Conservation (phyloP, 306 rosid species). For the Lablab purpureus region DNA sequence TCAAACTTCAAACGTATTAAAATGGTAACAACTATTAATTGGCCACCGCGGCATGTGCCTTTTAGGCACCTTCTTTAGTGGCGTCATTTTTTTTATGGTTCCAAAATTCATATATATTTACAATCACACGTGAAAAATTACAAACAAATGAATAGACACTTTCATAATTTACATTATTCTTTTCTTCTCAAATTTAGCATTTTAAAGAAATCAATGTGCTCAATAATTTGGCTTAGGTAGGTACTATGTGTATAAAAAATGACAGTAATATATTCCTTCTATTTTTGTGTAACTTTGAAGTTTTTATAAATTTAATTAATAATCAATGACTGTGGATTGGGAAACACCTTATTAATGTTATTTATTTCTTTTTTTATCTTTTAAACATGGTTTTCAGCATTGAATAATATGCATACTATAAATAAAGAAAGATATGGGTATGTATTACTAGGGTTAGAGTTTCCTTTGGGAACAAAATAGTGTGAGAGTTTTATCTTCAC, state of each 20-base stretch:
- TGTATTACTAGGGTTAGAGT: too few species aligned
- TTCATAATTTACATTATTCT: neutral
- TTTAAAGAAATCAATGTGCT: neutral
- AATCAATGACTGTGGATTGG: too few species aligned
- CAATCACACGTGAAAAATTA: neutral
- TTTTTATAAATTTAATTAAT: too few species aligned
- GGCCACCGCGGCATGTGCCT: neutral
- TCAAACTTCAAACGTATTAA: conserved; percentile 47
- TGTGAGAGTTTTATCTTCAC: too few species aligned
- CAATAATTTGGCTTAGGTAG: neutral
- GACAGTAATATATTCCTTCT: neutral
- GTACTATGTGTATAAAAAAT: neutral
- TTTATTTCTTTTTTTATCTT: too few species aligned
- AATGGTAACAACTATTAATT: conserved; percentile 36
- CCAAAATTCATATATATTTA: neutral
- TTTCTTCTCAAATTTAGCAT: neutral
- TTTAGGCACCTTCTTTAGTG: conserved; percentile 33
- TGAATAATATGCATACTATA: too few species aligned
- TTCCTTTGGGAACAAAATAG: too few species aligned
- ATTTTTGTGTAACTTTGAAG: neutral
- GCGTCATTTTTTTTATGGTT: neutral
- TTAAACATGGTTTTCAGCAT: too few species aligned
- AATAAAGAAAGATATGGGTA: too few species aligned
- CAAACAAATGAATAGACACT: neutral
- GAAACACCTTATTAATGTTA: too few species aligned